These are phyloP conservation scores for Rhizophagus sp. DNA, from an alignment of 192 early-diverging fungal genomes.

Conservation along the genomic window DNA sequence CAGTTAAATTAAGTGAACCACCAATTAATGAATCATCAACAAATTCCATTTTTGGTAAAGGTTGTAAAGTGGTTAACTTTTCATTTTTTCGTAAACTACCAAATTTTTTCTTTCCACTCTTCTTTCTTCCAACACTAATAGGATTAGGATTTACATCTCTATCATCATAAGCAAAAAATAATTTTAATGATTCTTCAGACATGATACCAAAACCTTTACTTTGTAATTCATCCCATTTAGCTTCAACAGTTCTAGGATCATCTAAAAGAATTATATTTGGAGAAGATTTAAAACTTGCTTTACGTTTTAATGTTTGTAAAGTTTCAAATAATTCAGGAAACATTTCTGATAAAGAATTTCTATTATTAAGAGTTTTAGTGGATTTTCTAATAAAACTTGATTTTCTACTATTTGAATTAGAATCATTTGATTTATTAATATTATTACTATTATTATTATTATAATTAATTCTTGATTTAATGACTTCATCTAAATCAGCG, in stretches of 20 bases:
- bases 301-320: neutral
- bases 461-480: neutral
- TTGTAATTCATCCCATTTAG: slow-evolving; percentile 24
- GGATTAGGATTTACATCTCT: neutral
- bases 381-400: neutral
- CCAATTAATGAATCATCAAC: neutral
- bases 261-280: slow-evolving; percentile 1
- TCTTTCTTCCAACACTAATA: neutral
- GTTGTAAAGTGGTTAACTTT: neutral
- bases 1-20: neutral
- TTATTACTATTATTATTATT: neutral
- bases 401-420: neutral
- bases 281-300: neutral
- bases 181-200: slow-evolving; percentile 21
- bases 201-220: neutral
- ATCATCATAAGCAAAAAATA: slow-evolving; percentile 25
- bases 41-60: neutral
- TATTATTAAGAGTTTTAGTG: neutral
- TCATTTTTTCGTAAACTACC: neutral
- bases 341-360: neutral
- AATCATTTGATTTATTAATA: neutral
- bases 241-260: neutral
- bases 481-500: neutral
- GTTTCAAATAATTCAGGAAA: slow-evolving; percentile 13
- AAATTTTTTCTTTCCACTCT: neutral